Conservation (phyloP, 2,329 filamentous ascomycete species). For the Fusarium annulatum region DNA sequence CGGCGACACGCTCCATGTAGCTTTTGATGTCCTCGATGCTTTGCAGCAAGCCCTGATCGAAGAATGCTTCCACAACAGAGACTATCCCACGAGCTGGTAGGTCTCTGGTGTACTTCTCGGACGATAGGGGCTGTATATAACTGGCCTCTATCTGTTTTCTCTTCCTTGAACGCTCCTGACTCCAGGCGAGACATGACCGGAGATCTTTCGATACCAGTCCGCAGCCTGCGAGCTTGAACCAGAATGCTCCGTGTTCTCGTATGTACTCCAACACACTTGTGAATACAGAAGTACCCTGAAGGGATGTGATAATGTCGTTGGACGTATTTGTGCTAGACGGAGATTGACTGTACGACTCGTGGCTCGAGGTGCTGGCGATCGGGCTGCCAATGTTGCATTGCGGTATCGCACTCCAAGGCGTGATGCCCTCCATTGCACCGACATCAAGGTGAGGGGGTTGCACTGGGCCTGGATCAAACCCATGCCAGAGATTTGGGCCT, state of each 20-base stretch:
- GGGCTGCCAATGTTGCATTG: not conserved
- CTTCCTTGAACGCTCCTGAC: not conserved
- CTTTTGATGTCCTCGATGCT: conserved; percentile 1
- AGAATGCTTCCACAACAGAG: conserved; percentile 8
- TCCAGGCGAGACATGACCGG: not conserved
- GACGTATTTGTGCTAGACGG: too few relatives aligned
- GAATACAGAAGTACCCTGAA: not conserved
- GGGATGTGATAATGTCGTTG: not conserved
- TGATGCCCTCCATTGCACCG: fast-evolving
- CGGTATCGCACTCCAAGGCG: fast-evolving
- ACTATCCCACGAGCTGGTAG: conserved; percentile 2
- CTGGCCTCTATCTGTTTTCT: not conserved
- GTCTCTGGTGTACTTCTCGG: not conserved
- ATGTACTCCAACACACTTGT: not conserved
- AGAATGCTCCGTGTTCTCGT: not conserved
- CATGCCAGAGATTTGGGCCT: fast-evolving
- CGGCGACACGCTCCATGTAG: conserved; percentile 15
- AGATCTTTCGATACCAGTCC: not conserved
- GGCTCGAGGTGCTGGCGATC: fast-evolving
- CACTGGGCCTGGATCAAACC: not conserved
- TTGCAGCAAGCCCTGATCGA: conserved; percentile 25
- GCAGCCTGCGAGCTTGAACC: not conserved
- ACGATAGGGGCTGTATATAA: not conserved
- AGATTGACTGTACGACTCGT: fast-evolving
- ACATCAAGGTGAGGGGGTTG: not conserved